Base-by-base conservation (phyloP, 805 yeast genomes). In the Zygotorulaspora chibaensis region DNA sequence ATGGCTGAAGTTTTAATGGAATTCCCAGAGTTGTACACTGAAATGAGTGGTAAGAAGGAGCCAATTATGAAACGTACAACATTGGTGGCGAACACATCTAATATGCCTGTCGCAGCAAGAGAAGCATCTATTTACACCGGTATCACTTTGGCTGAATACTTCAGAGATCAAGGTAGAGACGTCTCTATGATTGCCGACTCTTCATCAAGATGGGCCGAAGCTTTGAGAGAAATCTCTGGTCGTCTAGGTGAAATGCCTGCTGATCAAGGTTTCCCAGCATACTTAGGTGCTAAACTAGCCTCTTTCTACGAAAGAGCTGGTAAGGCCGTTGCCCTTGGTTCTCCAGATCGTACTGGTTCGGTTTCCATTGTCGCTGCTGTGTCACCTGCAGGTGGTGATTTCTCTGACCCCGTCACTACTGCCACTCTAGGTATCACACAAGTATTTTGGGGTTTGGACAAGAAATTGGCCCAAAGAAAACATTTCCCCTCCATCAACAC, bases 211-310 rank as follows among this genome's bases (percentile, higher is more conserved):
- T 93, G 99, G 99, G 99, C 99, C 37, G 99, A 93, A 77, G 99
- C 99, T 52, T 79, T 93, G 68, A 90, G 99, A 84, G 99, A 93
- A 80, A 85, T 93, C 69, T 90, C 98, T 43, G 99, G 99, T 80
- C 95, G 99, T 80, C 78, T 93, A 69, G 99, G 99, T 74, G 99
- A 93, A 78, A 93, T 93, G 99, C 99, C 99, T 67, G 99, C 99
- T 52, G 99, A 93, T 74, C 99, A 95, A 77, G 99, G 99, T 77
- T 93, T 90, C 93, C 99, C 99, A 51, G 99, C 99, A 42, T 93
- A 93, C 69, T 78, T 93, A 69, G 99, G 99, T 75, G 96, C 99
- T 43, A 93, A 93, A 69, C 80, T 93, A 62, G 98, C 99, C 47
- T 91, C 98, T 46, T 93, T 93, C 81, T 93, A 93, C 72, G 99